Percentiles rank a stretch among this genome's conserved stretches.
phyloP scores from a whole-genome alignment of 1,284 basidiomycete genomes.

The Rhodotorula sp. region DNA sequence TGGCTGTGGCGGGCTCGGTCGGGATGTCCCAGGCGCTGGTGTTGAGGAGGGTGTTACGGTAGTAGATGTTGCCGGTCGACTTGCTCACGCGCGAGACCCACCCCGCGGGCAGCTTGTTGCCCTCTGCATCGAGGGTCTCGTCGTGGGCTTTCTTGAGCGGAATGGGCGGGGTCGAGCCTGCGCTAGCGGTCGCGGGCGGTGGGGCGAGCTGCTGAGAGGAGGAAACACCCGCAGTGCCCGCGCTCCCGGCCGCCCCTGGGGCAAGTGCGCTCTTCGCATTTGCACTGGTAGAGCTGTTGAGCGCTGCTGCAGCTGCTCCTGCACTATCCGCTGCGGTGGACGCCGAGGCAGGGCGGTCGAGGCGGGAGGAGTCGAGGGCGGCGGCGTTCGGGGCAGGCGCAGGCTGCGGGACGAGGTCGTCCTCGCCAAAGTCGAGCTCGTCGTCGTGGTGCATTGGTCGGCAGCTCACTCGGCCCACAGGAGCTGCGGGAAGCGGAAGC shows the following conservation, averaged over 20 bases:
- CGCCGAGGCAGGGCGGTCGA: background rate
- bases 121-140: slow-evolving; percentile 23
- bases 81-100: slow-evolving; percentile 36
- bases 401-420: slow-evolving; percentile 31
- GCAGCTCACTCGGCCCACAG: background rate
- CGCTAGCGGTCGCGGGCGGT: background rate
- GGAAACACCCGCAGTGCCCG: background rate
- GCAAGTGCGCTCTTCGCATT: background rate
- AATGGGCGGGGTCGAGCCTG: background rate
- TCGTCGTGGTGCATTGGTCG: slow-evolving; percentile 27
- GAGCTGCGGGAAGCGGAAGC: background rate
- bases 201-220: background rate
- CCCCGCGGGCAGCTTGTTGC: slow-evolving; percentile 24
- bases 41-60: slow-evolving; percentile 32
- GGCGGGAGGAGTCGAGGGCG: background rate
- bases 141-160: slow-evolving; percentile 17
- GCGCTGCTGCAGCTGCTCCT: background rate
- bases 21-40: slow-evolving; percentile 36
- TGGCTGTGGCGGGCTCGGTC: slow-evolving; percentile 3
- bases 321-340: background rate
- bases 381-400: background rate
- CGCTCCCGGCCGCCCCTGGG: background rate
- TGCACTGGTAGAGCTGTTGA: background rate
- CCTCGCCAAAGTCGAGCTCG: slow-evolving; percentile 44
- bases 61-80: slow-evolving; percentile 34